Percentiles rank a stretch among this genome's conserved stretches.
Evolutionary conservation across 2,329 filamentous ascomycete species (phyloP).

Genomic region (Aspergillus hiratsukae): DNA sequence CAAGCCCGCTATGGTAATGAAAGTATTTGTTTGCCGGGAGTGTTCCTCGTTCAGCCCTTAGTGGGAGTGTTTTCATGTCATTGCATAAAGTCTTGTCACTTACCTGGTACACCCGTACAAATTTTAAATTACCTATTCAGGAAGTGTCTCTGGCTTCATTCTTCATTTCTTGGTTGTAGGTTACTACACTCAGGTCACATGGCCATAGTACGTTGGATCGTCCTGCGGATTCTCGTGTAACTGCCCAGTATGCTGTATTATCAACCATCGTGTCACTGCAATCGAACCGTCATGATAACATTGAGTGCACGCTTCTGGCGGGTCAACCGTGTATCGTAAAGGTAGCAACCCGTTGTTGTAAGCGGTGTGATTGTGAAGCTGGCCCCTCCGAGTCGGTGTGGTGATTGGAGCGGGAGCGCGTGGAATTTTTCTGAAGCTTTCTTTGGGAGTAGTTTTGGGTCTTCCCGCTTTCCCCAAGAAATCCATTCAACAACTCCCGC

Average conservation of each 20-base stretch:
- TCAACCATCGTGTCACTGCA: background rate
- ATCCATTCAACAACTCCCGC: background rate
- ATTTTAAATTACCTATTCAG: background rate
- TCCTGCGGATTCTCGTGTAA: background rate
- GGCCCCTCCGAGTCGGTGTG: conserved; percentile 16
- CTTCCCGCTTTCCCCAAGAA: conserved; percentile 4
- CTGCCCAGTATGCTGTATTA: background rate
- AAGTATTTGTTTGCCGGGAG: background rate
- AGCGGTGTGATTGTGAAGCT: conserved; percentile 15
- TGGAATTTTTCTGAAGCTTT: conserved; percentile 17
- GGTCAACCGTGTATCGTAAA: background rate
- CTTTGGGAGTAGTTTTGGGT: conserved; percentile 3
- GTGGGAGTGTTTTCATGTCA: background rate
- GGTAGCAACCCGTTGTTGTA: conserved; percentile 5
- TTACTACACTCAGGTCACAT: background rate
- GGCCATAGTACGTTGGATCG: background rate
- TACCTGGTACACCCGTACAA: background rate
- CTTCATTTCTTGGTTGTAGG: background rate
- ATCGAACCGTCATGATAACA: background rate
- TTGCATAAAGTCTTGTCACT: background rate
- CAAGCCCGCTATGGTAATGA: background rate
- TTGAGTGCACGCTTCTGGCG: background rate
- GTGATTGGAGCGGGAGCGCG: conserved; percentile 21
- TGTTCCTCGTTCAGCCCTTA: background rate
- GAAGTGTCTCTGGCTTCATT: background rate